phyloP scores from a whole-genome alignment of 305 asterid genomes.

The Rubia peregrina region DNA sequence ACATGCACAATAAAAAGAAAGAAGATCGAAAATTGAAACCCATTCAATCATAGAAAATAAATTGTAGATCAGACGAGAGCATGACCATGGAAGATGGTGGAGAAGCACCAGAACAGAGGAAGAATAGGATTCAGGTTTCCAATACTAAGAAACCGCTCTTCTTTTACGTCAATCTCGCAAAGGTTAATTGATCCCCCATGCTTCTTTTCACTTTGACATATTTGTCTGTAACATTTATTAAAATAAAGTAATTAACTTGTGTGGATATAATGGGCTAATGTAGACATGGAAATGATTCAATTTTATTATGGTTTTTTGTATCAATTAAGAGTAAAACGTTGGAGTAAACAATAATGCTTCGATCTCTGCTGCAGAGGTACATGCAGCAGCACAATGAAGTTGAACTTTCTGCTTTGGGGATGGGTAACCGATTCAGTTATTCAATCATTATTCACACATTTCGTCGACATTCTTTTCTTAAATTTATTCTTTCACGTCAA shows the following conservation, averaged over 20 bases:
- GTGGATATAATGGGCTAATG: not conserved
- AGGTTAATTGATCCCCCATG: conserved; percentile 30
- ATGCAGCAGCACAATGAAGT: conserved; percentile 78
- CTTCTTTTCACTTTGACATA: not conserved
- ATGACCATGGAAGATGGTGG: conserved; percentile 50
- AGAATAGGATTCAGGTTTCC: conserved; percentile 76
- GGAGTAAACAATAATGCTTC: not conserved
- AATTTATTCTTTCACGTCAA: not conserved
- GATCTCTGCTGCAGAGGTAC: conserved; percentile 52
- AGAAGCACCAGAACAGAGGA: conserved; percentile 30
- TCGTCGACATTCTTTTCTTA: not conserved
- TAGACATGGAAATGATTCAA: not conserved
- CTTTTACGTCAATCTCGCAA: conserved; percentile 78
- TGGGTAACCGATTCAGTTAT: conserved; percentile 44
- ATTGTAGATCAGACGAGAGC: conserved; percentile 1
- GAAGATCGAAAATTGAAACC: not conserved
- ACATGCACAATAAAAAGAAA: not conserved
- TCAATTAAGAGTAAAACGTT: not conserved
- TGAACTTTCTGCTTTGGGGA: conserved; percentile 87
- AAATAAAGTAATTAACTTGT: not conserved
- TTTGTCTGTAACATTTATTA: not conserved
- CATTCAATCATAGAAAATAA: not conserved
- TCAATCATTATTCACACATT: not conserved
- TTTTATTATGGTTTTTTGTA: too few relatives aligned
- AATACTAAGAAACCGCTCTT: conserved; percentile 82